Base-by-base conservation (phyloP, 257 asterid species). In the Haberlea rhodopensis region DNA sequence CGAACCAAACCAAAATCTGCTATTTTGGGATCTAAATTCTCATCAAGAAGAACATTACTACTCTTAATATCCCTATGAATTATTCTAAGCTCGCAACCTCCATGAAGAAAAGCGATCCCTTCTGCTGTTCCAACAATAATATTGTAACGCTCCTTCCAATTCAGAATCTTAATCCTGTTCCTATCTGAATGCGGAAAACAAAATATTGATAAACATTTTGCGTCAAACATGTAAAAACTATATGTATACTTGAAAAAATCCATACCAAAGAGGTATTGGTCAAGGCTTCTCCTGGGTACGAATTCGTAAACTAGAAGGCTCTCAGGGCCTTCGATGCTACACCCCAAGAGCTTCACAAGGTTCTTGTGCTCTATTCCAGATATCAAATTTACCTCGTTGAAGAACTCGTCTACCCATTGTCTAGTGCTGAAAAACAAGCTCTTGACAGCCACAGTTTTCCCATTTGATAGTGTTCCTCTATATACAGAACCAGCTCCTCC, bases 1-100 rank as follows among this genome's bases (percentile, higher is more conserved):
- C 98, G 74, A 57, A 96, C 98, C 43, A 92, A 88, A 15, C 98
- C 98, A 65, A 92, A 92, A 84, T 92, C 97, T 1, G 95, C 97
- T 40, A 92, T 80, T 70, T 80, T 92, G 6, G 98, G 75, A 43
- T 77, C 52, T n/a, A 78, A 68, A 52, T 85, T 84, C 72, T 89
- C 85, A 31, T 87, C 98, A 34, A 92, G 89, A 76, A 92, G 86
- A 58, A 92, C 73, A 63, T 92, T 92, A 83, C 97, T 89, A 73
- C 89, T 68, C 81, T 92, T 92, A 60, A 92, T 89, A 57, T 92
- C 96, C 75, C 97, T 81, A 63, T 92, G 98, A 63, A 92, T 76
- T 11, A 92, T 92, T 67, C 97, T 81, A 32, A 63, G 8, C 29
- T 67, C 71, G 0, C 82, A 75, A 24, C 96, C 95, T 56, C 84